Conservation (phyloP, 257 asterid genomes). For the Nyctanthes arbortristis region DNA sequence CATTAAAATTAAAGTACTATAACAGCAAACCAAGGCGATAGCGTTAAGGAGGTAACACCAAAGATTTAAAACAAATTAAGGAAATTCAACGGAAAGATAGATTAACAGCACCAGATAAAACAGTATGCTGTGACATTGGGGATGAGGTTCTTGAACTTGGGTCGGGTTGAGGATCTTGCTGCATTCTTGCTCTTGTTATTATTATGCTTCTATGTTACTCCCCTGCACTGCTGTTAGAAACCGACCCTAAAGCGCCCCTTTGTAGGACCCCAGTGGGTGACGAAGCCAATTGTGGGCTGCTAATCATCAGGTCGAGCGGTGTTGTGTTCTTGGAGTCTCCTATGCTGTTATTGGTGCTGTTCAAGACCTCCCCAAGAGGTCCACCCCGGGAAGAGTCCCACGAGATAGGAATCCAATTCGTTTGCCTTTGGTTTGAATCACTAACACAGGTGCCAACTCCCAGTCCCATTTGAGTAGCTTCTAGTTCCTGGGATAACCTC, state of each 20-base stretch:
- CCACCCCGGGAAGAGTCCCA: constrained; percentile 87
- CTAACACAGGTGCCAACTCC: constrained; percentile 40
- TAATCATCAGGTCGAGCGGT: constrained; percentile 58
- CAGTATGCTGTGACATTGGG: constrained; percentile 42
- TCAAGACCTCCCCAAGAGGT: constrained; percentile 91
- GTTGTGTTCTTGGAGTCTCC: constrained; percentile 38
- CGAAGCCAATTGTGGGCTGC: constrained; percentile 51
- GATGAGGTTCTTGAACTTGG: constrained; percentile 46
- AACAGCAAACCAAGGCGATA: background rate
- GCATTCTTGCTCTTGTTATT: constrained; percentile 28
- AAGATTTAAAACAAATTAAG: constrained; percentile 33
- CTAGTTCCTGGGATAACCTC: constrained; percentile 41
- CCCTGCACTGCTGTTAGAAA: constrained; percentile 76
- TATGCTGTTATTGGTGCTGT: constrained; percentile 37
- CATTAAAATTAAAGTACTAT: constrained; percentile 9
- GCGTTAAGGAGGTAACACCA: no score
- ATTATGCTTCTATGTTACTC: constrained; percentile 67
- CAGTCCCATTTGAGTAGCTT: constrained; percentile 60
- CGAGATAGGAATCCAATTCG: constrained; percentile 63
- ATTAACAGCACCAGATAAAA: constrained; percentile 17
- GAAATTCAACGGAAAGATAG: constrained; percentile 22
- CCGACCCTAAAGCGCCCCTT: constrained; percentile 61
- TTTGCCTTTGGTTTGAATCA: constrained; percentile 36
- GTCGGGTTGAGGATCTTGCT: constrained; percentile 33
- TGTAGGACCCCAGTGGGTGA: constrained; percentile 96